These are phyloP conservation scores for Clavispora asparagi DNA, from an alignment of 805 yeast genomes.

Conservation along the genomic window DNA sequence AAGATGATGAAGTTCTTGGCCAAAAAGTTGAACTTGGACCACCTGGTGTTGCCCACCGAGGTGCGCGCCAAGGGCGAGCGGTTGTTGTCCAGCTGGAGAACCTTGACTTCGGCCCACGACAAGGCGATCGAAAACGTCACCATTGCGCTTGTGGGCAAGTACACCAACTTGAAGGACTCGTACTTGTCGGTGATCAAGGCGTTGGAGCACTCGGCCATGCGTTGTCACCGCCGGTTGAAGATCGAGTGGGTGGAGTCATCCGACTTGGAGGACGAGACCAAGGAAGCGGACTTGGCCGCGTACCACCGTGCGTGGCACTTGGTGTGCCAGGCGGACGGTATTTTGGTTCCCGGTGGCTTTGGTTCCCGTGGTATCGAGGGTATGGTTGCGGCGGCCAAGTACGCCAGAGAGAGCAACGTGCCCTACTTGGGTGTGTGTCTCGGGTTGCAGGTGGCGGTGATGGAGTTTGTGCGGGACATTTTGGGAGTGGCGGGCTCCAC, in stretches of 20 bases:
- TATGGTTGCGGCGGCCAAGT: conserved; percentile 93
- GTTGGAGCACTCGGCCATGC: conserved; percentile 92
- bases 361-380: conserved; percentile 98
- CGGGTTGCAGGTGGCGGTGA: conserved; percentile 95
- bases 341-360: conserved; percentile 97
- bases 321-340: conserved; percentile 92
- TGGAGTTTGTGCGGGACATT: conserved; percentile 83
- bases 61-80: conserved; percentile 61
- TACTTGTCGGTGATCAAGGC: conserved; percentile 93
- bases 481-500: conserved; percentile 64
- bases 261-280: conserved; percentile 74
- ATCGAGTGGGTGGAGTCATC: conserved; percentile 96
- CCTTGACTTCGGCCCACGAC: conserved; percentile 75
- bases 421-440: conserved; percentile 97
- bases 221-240: conserved; percentile 75
- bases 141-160: conserved; percentile 96
- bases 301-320: conserved; percentile 95
- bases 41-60: conserved; percentile 37
- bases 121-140: conserved; percentile 80
- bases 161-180: conserved; percentile 91
- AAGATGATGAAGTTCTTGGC: conserved; percentile 69
- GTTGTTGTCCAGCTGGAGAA: conserved; percentile 73
- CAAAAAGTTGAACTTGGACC: conserved; percentile 59
- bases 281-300: conserved; percentile 58
- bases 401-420: conserved; percentile 93